Evolutionary conservation across 2,329 filamentous ascomycete genomes (phyloP).

Genomic region (Sporothrix phasma): DNA sequence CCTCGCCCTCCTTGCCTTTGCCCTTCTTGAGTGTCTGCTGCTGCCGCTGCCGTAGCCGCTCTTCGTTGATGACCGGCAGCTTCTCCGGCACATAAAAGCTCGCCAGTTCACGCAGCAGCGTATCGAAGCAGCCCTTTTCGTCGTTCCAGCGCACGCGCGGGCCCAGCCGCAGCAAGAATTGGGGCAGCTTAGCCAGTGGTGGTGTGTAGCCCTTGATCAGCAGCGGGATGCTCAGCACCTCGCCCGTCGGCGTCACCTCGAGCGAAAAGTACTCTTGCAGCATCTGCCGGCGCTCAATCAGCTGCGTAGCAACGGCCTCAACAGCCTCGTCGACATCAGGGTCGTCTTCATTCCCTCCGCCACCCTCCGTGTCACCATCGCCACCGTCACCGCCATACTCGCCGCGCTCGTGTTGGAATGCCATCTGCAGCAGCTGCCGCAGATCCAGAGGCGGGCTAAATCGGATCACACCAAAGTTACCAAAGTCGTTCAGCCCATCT

Average conservation of each 20-base stretch:
- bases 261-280: constrained; percentile 86
- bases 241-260: constrained; percentile 66
- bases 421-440: constrained; percentile 59
- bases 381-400: constrained; percentile 38
- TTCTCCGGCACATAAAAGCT: constrained; percentile 85
- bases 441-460: constrained; percentile 70
- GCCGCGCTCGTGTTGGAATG: constrained; percentile 58
- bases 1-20: constrained; percentile 5
- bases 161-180: constrained; percentile 78
- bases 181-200: constrained; percentile 73
- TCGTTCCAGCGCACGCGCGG: constrained; percentile 79
- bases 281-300: constrained; percentile 74
- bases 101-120: constrained; percentile 77
- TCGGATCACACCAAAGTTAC: constrained; percentile 78
- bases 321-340: constrained; percentile 47
- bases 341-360: constrained; percentile 33
- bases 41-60: constrained; percentile 14
- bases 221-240: constrained; percentile 70
- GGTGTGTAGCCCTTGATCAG: constrained; percentile 85
- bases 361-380: constrained; percentile 47
- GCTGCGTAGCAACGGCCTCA: constrained; percentile 52
- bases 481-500: constrained; percentile 92
- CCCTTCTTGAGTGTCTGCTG: constrained; percentile 21
- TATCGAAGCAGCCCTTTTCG: constrained; percentile 77
- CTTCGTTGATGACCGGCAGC: constrained; percentile 40